Percentiles rank a stretch among this genome's conserved stretches.
These are phyloP conservation scores for Metschnikowia amazonensis DNA, from an alignment of 805 yeast genomes.

Conservation along the genomic window DNA sequence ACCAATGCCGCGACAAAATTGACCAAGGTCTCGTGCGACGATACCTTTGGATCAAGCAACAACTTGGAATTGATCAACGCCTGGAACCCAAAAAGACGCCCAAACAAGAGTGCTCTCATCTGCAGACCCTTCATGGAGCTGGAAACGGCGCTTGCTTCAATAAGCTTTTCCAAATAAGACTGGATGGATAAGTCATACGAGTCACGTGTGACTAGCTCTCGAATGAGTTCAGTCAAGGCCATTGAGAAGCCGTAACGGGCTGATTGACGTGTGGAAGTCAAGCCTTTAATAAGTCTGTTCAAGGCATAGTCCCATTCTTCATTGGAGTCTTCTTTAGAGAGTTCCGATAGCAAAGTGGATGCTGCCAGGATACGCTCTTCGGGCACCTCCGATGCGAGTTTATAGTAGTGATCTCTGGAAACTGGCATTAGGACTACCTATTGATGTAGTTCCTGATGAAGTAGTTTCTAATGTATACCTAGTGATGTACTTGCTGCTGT, in stretches of 20 bases:
- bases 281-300: slow-evolving; percentile 73
- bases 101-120: slow-evolving; percentile 75
- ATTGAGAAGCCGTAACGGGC: slow-evolving; percentile 87
- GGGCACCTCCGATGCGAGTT: slow-evolving; percentile 71
- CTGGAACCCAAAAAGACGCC: slow-evolving; percentile 81
- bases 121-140: slow-evolving; percentile 68
- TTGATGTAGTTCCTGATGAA: no score
- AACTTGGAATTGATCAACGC: slow-evolving; percentile 51
- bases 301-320: slow-evolving; percentile 81
- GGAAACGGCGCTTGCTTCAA: slow-evolving; percentile 30
- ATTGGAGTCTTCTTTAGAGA: slow-evolving; percentile 38
- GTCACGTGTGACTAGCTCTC: slow-evolving; percentile 30
- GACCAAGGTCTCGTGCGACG: slow-evolving; percentile 27
- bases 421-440: slow-evolving; percentile 39
- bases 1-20: slow-evolving; percentile 47
- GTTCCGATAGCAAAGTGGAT: slow-evolving; percentile 56
- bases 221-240: slow-evolving; percentile 70
- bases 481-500: no score
- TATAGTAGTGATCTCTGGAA: slow-evolving; percentile 72
- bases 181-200: slow-evolving; percentile 32
- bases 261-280: slow-evolving; percentile 75
- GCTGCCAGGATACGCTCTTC: slow-evolving; percentile 73
- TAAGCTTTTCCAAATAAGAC: slow-evolving; percentile 37
- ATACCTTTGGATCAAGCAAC: slow-evolving; percentile 20
- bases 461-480: no score